A percentile compares a stretch with the other conserved stretches of the same genome.
Conservation (phyloP, 1,284 basidiomycete genomes). For the Ceratobasidium sp. region DNA sequence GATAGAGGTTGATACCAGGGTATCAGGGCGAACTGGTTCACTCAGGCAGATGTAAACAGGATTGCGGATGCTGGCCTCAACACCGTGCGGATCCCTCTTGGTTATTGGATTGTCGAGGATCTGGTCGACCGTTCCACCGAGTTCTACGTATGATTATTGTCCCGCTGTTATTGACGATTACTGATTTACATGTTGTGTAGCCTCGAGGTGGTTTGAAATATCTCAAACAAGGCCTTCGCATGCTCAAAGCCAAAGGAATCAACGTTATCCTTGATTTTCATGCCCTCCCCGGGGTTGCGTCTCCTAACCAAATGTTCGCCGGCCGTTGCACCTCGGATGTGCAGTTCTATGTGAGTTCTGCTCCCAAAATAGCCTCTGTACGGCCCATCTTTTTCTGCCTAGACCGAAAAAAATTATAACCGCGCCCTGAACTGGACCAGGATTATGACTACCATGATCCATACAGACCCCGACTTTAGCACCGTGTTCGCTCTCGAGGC, state of each 20-base stretch:
- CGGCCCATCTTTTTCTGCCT: neutral
- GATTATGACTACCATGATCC: conserved; percentile 78
- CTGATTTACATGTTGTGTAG: conserved; percentile 5
- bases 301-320: conserved; percentile 54
- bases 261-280: conserved; percentile 80
- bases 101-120: conserved; percentile 83
- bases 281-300: conserved; percentile 78
- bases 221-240: conserved; percentile 20
- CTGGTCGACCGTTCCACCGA: conserved; percentile 74
- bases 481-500: conserved; percentile 80
- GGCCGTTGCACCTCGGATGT: conserved; percentile 72
- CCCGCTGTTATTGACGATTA: neutral
- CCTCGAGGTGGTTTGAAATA: conserved; percentile 30
- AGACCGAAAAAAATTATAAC: conserved; percentile 78
- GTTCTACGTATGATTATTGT: conserved; percentile 65
- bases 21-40: conserved; percentile 77
- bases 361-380: neutral
- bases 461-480: conserved; percentile 74
- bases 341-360: conserved; percentile 74
- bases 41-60: conserved; percentile 68
- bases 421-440: conserved; percentile 81
- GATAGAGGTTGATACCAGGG: conserved; percentile 29
- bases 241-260: conserved; percentile 71
- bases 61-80: conserved; percentile 72
- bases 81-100: conserved; percentile 80